These are phyloP conservation scores for Colletotrichum sp. DNA, from an alignment of 2,329 filamentous ascomycete species.

Conservation along the genomic window DNA sequence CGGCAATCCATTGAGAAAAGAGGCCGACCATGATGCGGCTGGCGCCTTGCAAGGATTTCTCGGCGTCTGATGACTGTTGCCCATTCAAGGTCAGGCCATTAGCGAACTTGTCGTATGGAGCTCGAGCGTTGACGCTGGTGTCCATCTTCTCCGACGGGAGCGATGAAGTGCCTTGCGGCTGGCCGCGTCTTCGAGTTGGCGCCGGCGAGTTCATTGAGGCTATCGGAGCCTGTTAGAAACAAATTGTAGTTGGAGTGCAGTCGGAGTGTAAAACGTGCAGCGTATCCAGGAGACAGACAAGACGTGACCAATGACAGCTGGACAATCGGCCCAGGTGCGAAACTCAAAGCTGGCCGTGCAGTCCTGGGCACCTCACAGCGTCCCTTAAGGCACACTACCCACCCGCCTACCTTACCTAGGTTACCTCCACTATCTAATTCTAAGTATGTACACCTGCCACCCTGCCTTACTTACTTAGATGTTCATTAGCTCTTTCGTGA, in stretches of 20 bases:
- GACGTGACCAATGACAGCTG: not conserved
- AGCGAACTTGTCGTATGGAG: not conserved
- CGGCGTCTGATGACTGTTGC: not conserved
- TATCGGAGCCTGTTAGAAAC: not conserved
- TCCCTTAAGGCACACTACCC: not conserved
- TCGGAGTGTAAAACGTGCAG: not conserved
- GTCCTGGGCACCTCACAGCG: not conserved
- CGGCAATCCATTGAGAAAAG: conserved; percentile 67
- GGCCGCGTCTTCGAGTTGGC: conserved; percentile 45
- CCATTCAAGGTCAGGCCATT: not conserved
- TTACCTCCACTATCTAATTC: not conserved
- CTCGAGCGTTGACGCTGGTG: not conserved
- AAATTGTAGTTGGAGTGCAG: not conserved
- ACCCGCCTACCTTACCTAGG: not conserved
- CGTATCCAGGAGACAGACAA: not conserved
- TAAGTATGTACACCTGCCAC: not conserved
- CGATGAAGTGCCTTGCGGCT: conserved; percentile 22
- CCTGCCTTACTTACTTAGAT: not conserved
- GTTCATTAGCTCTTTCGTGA: too few species aligned
- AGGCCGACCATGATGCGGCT: conserved; percentile 61
- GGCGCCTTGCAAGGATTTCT: conserved; percentile 27
- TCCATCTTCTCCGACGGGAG: conserved; percentile 15
- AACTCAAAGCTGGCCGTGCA: not conserved
- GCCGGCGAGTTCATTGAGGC: conserved; percentile 47
- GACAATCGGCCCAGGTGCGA: not conserved